Conservation (phyloP, 306 rosid species). For the Inga oerstediana region DNA sequence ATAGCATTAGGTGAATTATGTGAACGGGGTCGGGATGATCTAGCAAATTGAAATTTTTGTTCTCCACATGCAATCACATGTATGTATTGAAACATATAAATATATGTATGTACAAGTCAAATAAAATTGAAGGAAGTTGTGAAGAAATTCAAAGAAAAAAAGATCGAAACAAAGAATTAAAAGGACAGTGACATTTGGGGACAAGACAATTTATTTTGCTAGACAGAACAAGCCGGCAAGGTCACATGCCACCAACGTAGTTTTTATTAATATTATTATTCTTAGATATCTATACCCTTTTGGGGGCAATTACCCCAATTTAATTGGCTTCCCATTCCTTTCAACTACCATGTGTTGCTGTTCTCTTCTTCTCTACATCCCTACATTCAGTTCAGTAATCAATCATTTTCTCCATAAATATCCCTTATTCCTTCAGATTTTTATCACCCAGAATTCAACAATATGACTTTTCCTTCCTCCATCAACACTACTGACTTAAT, state of each 20-base stretch:
- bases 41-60: neutral
- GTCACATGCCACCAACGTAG: constrained; percentile 27
- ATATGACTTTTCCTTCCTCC: neutral
- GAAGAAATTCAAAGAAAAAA: neutral
- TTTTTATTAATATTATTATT: neutral
- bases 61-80: neutral
- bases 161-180: neutral
- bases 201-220: constrained; percentile 6
- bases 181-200: neutral
- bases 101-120: neutral
- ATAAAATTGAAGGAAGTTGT: neutral
- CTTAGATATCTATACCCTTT: neutral
- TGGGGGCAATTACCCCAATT: neutral
- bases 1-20: neutral
- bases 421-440: constrained; percentile 6
- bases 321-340: neutral
- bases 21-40: neutral
- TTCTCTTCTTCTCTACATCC: neutral
- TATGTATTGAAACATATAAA: too few relatives aligned
- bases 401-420: neutral
- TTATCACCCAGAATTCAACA: neutral
- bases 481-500: neutral
- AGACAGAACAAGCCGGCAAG: constrained; percentile 12
- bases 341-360: constrained; percentile 31
- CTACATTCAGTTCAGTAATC: constrained; percentile 14